phyloP scores from a whole-genome alignment of 257 asterid genomes.

The Solanum tarapatanum region DNA sequence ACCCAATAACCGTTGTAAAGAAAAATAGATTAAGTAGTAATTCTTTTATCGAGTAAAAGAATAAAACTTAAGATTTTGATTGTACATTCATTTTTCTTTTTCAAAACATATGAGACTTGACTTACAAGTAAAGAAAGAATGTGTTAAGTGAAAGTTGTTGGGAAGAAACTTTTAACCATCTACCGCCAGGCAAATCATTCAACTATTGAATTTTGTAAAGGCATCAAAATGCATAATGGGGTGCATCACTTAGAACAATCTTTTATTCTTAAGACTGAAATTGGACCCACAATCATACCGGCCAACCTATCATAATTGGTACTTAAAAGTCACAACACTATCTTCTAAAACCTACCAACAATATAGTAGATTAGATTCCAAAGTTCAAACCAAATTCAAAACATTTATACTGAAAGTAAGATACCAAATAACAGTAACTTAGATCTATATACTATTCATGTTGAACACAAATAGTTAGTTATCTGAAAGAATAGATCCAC shows the following conservation, averaged over 20 bases:
- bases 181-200: too few relatives aligned
- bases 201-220: too few relatives aligned
- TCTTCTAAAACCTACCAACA: neutral
- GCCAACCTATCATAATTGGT: constrained; percentile 9
- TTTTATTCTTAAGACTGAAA: constrained; percentile 11
- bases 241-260: neutral
- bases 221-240: too few relatives aligned
- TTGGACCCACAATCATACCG: constrained; percentile 17
- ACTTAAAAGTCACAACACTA: neutral
- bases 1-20: too few relatives aligned
- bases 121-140: too few relatives aligned
- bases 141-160: too few relatives aligned
- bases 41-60: too few relatives aligned
- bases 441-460: neutral
- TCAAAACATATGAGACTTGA: too few relatives aligned
- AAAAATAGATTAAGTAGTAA: too few relatives aligned
- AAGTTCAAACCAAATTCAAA: neutral
- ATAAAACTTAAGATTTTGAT: too few relatives aligned
- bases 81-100: too few relatives aligned
- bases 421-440: neutral
- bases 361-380: neutral
- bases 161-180: too few relatives aligned
- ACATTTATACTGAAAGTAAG: neutral
- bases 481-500: neutral
- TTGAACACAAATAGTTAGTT: neutral